Conservation (phyloP, 768 basidiomycete genomes). For the Boletus sensibilis region DNA sequence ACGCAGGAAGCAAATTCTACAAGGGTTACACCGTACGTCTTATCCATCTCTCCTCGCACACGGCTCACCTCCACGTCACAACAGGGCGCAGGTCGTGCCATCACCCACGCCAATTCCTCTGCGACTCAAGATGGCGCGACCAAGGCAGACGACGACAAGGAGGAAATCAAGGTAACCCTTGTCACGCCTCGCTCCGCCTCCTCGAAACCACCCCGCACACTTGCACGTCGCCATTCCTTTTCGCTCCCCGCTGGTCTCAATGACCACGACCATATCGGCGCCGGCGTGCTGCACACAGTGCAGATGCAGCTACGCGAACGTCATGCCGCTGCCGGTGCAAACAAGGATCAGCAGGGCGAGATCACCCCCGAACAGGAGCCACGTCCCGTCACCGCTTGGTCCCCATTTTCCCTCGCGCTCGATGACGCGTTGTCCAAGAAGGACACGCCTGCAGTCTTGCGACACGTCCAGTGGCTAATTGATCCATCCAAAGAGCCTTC, state of each 20-base stretch:
- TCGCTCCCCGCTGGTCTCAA: constrained; percentile 44
- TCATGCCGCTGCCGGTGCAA: constrained; percentile 44
- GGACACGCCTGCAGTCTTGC: constrained; percentile 5
- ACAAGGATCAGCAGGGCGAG: constrained; percentile 19
- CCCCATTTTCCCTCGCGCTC: constrained; percentile 19
- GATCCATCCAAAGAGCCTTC: constrained; percentile 33
- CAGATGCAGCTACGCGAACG: constrained; percentile 61
- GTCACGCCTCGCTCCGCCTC: constrained; percentile 28
- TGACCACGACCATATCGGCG: constrained; percentile 38
- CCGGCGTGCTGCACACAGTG: constrained; percentile 59
- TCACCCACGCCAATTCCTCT: constrained; percentile 68
- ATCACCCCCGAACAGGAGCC: constrained; percentile 16
- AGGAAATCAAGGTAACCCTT: constrained; percentile 43
- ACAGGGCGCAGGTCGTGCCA: constrained; percentile 67
- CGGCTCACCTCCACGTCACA: constrained; percentile 5
- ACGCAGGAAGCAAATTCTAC: constrained; percentile 70
- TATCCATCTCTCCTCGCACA: background rate
- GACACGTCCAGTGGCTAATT: constrained; percentile 33
- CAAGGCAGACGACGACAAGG: constrained; percentile 55
- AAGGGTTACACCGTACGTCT: constrained; percentile 60
- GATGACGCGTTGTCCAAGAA: constrained; percentile 20
- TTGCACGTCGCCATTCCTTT: constrained; percentile 60
- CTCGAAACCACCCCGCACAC: constrained; percentile 41
- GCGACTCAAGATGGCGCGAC: constrained; percentile 51
- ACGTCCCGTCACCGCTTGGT: constrained; percentile 26